Base-by-base conservation (phyloP, 768 basidiomycete species). In the Serendipita sp. region DNA sequence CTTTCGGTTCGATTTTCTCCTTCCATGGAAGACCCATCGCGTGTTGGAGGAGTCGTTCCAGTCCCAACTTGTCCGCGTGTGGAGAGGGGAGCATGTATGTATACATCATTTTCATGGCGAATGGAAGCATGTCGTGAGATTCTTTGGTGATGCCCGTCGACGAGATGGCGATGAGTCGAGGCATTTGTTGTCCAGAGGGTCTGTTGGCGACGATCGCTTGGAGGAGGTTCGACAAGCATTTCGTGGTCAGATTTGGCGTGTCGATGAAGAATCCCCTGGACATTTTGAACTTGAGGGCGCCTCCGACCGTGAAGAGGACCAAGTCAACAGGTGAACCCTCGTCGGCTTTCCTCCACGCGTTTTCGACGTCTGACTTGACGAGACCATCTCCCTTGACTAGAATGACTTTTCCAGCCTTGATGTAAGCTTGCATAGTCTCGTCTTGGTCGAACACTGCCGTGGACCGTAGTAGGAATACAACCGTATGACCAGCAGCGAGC, bases 301-400 rank as follows among this genome's bases (percentile, higher is more conserved):
- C 81, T 38, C 79, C 86, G 62, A 87, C 75, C 2, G 83, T 79
- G 72, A 81, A 86, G 7, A 87, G 65, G n/a, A 86, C 72, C 28
- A 79, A 66, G 64, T 85, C 82, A 61, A 85, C 75, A 1, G 72
- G 69, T 2, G 7, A 1, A 1, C 69, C 71, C 61, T 67, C 64
- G 26, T 58, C 30, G 20, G 53, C 53, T n/a, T 28, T 34, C 13
- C 31, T 58, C 83, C 84, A 85, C 2, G 76, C 82, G 13, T 70
- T 72, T 63, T 74, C 63, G 53, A 84, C 77, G 64, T 85, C 82
- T 0, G 72, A 75, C 62, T 75, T 70, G 42, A 77, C 73, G 4
- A 83, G 74, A 0, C 81, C 85, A 65, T 88, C 84, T 3, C 86
- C 86, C 64, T 81, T 75, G 11, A 84, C 68, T 5, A 86, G 70